Evolutionary conservation across 805 yeast species (phyloP).

Genomic region (Clavispora vitiphila): DNA sequence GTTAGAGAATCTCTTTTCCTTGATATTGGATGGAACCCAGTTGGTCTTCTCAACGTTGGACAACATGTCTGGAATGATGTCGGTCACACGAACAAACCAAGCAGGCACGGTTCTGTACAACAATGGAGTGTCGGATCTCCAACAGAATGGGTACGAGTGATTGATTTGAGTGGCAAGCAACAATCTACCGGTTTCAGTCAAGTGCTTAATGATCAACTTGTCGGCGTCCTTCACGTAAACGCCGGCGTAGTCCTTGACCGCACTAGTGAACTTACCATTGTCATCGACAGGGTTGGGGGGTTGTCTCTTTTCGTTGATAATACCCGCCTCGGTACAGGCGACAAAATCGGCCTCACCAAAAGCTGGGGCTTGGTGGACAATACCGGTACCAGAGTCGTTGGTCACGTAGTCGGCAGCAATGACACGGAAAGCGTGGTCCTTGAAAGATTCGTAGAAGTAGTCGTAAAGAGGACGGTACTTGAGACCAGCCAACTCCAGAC

Average conservation of each 20-base stretch:
- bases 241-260: conserved; percentile 73
- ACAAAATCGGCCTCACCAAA: conserved; percentile 98
- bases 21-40: conserved; percentile 91
- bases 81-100: conserved; percentile 92
- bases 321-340: conserved; percentile 70
- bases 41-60: conserved; percentile 77
- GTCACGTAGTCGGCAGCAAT: conserved; percentile 81
- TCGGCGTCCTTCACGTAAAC: conserved; percentile 94
- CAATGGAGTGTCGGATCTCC: conserved; percentile 99
- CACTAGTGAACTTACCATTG: conserved; percentile 74
- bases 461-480: conserved; percentile 81
- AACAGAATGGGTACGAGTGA: conserved; percentile 98
- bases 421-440: conserved; percentile 77
- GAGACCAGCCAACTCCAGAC: conserved; percentile 72
- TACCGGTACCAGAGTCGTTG: conserved; percentile 96
- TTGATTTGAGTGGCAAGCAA: conserved; percentile 76
- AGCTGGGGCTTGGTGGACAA: conserved; percentile 97
- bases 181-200: conserved; percentile 73
- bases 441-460: conserved; percentile 71
- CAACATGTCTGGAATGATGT: conserved; percentile 84
- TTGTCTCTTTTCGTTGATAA: conserved; percentile 58
- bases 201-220: conserved; percentile 76
- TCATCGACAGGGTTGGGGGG: conserved; percentile 98
- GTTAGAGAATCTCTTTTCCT: conserved; percentile 93
- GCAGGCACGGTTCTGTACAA: conserved; percentile 96